Percentiles rank a stretch among this genome's conserved stretches.
These are phyloP conservation scores for Boletus rubropictus DNA, from an alignment of 768 basidiomycete genomes.

Conservation along the genomic window DNA sequence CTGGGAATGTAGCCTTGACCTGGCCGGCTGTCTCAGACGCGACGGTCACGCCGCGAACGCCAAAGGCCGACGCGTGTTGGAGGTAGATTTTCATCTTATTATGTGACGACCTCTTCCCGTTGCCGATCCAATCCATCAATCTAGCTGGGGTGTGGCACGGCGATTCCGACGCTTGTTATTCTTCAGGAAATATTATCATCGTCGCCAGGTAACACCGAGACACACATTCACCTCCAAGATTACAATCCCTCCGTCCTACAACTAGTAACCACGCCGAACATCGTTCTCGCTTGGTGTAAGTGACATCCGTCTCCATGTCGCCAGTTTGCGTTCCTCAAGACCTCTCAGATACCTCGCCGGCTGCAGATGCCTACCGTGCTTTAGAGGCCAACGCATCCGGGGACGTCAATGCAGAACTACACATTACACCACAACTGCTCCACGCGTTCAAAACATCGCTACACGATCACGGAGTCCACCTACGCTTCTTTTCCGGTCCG, in stretches of 20 bases:
- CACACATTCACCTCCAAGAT: constrained; percentile 78
- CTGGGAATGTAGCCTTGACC: constrained; percentile 93
- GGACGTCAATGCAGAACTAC: constrained; percentile 45
- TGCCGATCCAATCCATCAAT: neutral
- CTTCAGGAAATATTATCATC: constrained; percentile 54
- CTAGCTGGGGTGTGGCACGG: constrained; percentile 92
- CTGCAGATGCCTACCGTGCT: constrained; percentile 44
- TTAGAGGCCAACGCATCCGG: constrained; percentile 22
- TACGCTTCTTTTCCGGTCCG: constrained; percentile 77
- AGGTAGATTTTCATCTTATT: constrained; percentile 42
- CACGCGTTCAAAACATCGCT: constrained; percentile 61
- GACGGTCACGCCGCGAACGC: constrained; percentile 23
- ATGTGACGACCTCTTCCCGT: neutral
- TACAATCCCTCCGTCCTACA: constrained; percentile 81
- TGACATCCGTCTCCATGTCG: constrained; percentile 4
- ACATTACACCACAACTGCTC: constrained; percentile 60
- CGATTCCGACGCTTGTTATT: constrained; percentile 73
- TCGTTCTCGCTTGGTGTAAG: constrained; percentile 80
- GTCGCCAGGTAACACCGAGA: constrained; percentile 26
- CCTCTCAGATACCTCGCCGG: constrained; percentile 53
- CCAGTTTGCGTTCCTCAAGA: neutral
- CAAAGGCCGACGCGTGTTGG: constrained; percentile 56
- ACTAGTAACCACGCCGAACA: constrained; percentile 73
- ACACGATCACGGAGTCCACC: constrained; percentile 41
- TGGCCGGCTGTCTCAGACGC: constrained; percentile 60